phyloP scores from a whole-genome alignment of 108 stramenopile genomes.

The Aurantiochytrium sp. region DNA sequence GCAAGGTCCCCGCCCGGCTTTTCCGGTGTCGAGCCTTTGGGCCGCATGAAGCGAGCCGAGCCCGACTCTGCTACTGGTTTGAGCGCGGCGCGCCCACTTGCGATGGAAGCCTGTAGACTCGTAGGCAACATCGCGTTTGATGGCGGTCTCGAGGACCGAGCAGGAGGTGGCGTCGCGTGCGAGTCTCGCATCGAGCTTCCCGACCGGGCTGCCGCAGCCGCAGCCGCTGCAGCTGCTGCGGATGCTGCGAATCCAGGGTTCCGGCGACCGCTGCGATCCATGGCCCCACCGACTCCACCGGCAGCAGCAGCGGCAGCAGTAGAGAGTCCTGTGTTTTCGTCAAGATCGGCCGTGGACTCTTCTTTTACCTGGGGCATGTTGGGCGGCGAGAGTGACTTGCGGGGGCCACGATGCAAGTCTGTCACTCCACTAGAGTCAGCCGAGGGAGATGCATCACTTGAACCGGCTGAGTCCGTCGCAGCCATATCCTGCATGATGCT shows the following conservation, averaged over 20 bases:
- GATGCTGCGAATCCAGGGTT: background rate
- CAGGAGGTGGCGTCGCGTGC: background rate
- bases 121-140: background rate
- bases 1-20: background rate
- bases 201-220: background rate
- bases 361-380: background rate
- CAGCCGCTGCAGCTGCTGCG: background rate
- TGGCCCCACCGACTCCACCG: too few species aligned
- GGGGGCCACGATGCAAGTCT: too few species aligned
- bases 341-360: background rate
- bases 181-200: background rate
- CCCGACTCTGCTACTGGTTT: background rate
- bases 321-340: background rate
- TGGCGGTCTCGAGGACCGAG: background rate
- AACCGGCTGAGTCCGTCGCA: background rate
- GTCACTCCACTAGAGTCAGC: too few species aligned
- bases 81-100: background rate
- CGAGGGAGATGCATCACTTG: too few species aligned
- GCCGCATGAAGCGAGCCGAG: background rate
- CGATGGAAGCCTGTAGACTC: background rate
- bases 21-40: background rate
- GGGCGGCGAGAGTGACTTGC: background rate
- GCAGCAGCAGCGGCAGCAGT: too few species aligned
- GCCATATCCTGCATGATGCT: background rate
- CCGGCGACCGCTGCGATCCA: too few species aligned